Conservation (phyloP, 108 stramenopile genomes). For the Cyclostephanos invisitatus region DNA sequence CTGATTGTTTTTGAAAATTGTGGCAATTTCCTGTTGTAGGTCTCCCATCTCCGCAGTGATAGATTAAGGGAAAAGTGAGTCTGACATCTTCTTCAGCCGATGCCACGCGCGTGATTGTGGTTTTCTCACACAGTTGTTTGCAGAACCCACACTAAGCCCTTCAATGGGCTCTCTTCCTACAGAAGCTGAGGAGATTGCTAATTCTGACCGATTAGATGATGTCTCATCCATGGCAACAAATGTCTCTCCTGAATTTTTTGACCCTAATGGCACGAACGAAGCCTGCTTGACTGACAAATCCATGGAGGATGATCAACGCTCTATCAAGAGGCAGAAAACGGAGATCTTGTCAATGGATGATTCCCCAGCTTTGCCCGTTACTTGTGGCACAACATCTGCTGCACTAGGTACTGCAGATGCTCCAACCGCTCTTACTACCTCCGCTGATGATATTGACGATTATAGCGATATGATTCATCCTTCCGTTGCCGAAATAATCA, state of each 20-base stretch:
- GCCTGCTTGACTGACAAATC: background rate
- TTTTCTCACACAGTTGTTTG: background rate
- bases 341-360: background rate
- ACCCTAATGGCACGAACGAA: background rate
- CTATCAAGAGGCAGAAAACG: constrained; percentile 11
- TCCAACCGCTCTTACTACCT: background rate
- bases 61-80: background rate
- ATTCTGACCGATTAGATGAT: background rate
- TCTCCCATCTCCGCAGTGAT: background rate
- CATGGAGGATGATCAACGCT: constrained; percentile 3
- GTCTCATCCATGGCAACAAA: background rate
- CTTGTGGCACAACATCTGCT: background rate
- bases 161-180: constrained; percentile 9
- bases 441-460: constrained; percentile 5
- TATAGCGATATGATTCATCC: constrained; percentile 26
- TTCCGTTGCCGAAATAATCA: constrained; percentile 32
- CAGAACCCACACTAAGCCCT: background rate
- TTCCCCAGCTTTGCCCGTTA: background rate
- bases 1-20: background rate
- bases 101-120: background rate
- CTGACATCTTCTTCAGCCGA: background rate
- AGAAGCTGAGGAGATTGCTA: background rate
- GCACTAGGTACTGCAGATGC: background rate
- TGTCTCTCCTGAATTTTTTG: background rate
- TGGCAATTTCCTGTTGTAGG: too few species aligned